Base-by-base conservation (phyloP, 2,329 filamentous ascomycete species). In the Fusarium piperis region DNA sequence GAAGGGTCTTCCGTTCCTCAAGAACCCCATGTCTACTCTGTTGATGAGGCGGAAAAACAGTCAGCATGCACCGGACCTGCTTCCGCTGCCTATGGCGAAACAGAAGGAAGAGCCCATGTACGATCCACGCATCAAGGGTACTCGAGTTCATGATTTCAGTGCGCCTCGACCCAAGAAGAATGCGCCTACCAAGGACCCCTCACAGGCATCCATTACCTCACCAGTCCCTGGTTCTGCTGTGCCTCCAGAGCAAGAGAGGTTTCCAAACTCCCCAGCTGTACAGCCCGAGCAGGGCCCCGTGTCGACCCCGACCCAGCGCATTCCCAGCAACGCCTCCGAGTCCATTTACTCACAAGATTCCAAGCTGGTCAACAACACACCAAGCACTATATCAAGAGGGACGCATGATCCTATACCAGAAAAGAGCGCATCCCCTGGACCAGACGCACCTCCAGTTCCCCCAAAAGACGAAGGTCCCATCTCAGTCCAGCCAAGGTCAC, bases 131-230 rank as follows among this genome's bases (percentile, higher is more conserved):
- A 92, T 92, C 70, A 86, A 85, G 74, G 91, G 88, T 55, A 92
- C 88, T 9, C 84, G 85, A 52, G 86, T 91, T 56, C 91, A 92
- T 76, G 90, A 90, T 78, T 92, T 91, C 74, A 91, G 89, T 74
- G 89, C 88, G 0, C 90, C 89, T 2, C 83, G 89, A 56, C 84
- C 84, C 26, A 85, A 82, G 67, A 85, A 68, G 39, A 70, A 65
- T 20, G 53, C 32, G 4, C 67, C 66, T 18, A 71, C 33, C 10
- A 76, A 70, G 28, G 69, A 70, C 51, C 67, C 57, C 26, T 18
- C 38, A 23, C 68, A 71, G 20, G 44, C 64, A 65, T 59, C 62
- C 35, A 23, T 60, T 62, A 48, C 51, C 33, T 72, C 57, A 18
- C 63, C 71, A 32, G 38, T 68, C 13, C 70, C 66, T 35, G 71